Evolutionary conservation across 1,139 yeast species (phyloP).

Genomic region (Chernovozyma sophiae-reginae): DNA sequence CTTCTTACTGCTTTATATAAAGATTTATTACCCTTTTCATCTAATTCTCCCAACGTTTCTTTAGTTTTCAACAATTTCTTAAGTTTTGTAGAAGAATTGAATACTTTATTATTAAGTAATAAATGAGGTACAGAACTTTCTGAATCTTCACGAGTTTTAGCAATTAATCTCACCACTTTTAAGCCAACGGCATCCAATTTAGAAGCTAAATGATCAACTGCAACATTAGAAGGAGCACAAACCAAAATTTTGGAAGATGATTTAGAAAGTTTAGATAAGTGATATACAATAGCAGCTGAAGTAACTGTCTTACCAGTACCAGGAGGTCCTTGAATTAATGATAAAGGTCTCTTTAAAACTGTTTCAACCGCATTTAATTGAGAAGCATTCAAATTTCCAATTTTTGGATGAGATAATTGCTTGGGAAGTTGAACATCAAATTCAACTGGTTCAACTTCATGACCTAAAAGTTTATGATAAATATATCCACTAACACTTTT

Average conservation of each 20-base stretch:
- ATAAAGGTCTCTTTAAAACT: conserved; percentile 70
- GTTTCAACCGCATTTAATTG: conserved; percentile 74
- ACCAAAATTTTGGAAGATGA: conserved; percentile 60
- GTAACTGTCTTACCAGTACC: conserved; percentile 97
- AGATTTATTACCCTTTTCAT: conserved; percentile 44
- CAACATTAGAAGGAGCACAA: conserved; percentile 95
- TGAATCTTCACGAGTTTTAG: conserved; percentile 78
- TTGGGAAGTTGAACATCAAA: conserved; percentile 60
- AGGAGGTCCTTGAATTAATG: conserved; percentile 97
- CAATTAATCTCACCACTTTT: conserved; percentile 71
- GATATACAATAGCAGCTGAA: conserved; percentile 84
- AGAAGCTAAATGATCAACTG: conserved; percentile 85
- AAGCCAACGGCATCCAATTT: conserved; percentile 66
- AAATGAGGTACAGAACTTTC: conserved; percentile 55
- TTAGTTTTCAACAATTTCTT: conserved; percentile 55
- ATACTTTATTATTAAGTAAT: conserved; percentile 50
- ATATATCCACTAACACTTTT: conserved; percentile 73
- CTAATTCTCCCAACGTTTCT: conserved; percentile 69
- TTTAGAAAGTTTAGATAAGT: conserved; percentile 53
- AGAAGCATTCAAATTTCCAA: conserved; percentile 69
- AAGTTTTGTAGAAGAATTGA: conserved; percentile 46
- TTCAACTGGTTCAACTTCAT: conserved; percentile 63
- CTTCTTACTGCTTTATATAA: conserved; percentile 39
- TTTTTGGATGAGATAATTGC: conserved; percentile 59
- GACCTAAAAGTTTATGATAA: conserved; percentile 80